Evolutionary conservation across 1,284 basidiomycete genomes (phyloP).

Genomic region (Ganoderma sinense): DNA sequence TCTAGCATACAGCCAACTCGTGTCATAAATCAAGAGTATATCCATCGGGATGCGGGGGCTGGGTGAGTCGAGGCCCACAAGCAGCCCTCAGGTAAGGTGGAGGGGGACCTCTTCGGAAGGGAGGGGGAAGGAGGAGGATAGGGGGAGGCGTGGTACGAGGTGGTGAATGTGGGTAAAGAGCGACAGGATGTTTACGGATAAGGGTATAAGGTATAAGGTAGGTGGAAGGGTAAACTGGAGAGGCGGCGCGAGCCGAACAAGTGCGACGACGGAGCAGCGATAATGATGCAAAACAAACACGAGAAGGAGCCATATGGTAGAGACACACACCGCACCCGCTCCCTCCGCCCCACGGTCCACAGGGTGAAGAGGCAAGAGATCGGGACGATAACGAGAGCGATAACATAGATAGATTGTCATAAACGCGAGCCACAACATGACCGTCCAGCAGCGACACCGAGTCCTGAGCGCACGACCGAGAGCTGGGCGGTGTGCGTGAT

Average conservation of each 20-base stretch:
- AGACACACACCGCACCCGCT: constrained; percentile 12
- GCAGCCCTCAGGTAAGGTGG: neutral
- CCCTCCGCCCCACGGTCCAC: constrained; percentile 17
- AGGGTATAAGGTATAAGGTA: constrained; percentile 36
- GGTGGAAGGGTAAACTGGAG: constrained; percentile 15
- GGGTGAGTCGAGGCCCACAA: constrained; percentile 5
- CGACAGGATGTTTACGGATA: constrained; percentile 25
- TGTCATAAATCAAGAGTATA: constrained; percentile 30
- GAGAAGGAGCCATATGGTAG: neutral
- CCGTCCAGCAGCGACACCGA: constrained; percentile 1
- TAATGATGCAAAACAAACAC: constrained; percentile 24
- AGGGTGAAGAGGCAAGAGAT: neutral
- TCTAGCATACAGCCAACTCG: constrained; percentile 29
- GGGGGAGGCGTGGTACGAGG: neutral
- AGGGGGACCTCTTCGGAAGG: neutral
- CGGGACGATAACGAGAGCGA: neutral
- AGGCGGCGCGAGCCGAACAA: constrained; percentile 15
- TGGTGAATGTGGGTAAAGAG: constrained; percentile 29
- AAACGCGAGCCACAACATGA: constrained; percentile 9
- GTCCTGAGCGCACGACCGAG: neutral
- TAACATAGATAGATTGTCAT: constrained; percentile 24
- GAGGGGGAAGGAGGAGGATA: neutral
- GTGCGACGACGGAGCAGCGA: constrained; percentile 27
- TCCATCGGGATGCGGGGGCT: constrained; percentile 12
- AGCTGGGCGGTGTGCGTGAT: constrained; percentile 13